Evolutionary conservation across 306 rosid genomes (phyloP), one percentile per base, ranked within the genome.

Genomic region (Ochetophila trinervis): DNA sequence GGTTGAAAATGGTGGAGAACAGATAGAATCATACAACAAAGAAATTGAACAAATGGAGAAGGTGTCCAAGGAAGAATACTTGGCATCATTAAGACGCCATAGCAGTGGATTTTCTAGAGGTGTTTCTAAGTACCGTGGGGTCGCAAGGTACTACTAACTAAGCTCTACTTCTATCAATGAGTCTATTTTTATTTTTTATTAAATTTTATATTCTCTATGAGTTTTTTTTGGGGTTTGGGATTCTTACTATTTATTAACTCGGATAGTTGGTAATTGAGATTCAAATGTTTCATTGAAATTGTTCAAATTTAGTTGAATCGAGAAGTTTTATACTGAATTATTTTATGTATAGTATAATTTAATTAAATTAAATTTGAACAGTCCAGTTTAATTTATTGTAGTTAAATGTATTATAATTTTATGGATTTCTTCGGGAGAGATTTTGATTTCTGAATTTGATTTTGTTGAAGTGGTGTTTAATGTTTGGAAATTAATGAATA

Each of bases 41-140:
- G 96, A 94, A 37, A 8, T 88, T 10, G 96, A 83, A 54, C 95
- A 90, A 74, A 88, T 94, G 91, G 68, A 79, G 53, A 83, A 83
- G 47, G 85, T 67, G 0, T 58, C 90, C 1, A 88, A 67, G 71
- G 97, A 86, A 69, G 97, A 94, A 58, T 90, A 88, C 69, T 73
- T 94, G 75, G 95, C 95, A 35, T 79, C 95, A 18, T 64, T 94
- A 82, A 72, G 99, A 36, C 70, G 99, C 0, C 79, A 54, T 74
- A 94, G 97, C 77, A 86, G 88, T 73, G 99, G 99, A 0, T 94
- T 94, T 54, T 88, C 99, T 0, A 88, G 99, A 74, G 97, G 99
- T 4, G 90, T 90, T 23, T 94, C 99, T 1, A 93, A 90, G 66
- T 93, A 90, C 44, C 94, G 99, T 0, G 99, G 99, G 11, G 99